These are phyloP conservation scores for Hypoxylon fragiforme DNA, from an alignment of 495 filamentous ascomycete genomes.

Conservation along the genomic window DNA sequence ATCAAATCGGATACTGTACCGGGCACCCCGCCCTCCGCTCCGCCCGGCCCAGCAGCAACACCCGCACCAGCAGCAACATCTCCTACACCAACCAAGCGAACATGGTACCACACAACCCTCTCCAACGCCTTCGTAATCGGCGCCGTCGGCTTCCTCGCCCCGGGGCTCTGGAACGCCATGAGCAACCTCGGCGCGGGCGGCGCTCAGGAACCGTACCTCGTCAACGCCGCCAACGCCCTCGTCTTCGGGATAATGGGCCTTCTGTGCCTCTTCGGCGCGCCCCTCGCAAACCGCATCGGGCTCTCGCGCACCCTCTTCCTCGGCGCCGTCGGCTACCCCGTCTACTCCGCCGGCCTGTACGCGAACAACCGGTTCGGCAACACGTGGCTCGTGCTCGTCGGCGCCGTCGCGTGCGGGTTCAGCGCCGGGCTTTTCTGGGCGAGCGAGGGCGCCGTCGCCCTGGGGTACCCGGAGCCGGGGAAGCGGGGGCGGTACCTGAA, in stretches of 20 bases:
- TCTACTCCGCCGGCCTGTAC: conserved; percentile 60
- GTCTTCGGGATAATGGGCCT: conserved; percentile 63
- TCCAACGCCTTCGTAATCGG: conserved; percentile 61
- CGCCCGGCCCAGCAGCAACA: too few relatives aligned
- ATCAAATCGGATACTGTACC: background rate
- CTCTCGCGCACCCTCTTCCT: conserved; percentile 57
- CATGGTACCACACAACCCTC: conserved; percentile 56
- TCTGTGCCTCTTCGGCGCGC: conserved; percentile 54
- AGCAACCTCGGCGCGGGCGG: conserved; percentile 61
- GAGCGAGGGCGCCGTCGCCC: conserved; percentile 59
- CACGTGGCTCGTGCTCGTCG: conserved; percentile 61
- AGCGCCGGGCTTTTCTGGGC: conserved; percentile 61
- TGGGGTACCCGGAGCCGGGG: conserved; percentile 58
- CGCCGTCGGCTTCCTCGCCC: conserved; percentile 59
- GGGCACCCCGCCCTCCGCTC: too few relatives aligned
- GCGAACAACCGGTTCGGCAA: conserved; percentile 61
- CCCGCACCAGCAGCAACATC: background rate
- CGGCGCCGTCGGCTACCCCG: conserved; percentile 59
- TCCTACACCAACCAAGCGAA: conserved; percentile 9
- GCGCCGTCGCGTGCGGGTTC: conserved; percentile 59
- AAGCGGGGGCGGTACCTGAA: conserved; percentile 58
- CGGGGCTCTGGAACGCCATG: conserved; percentile 63
- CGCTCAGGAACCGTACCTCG: conserved; percentile 57
- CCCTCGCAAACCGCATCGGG: conserved; percentile 57
- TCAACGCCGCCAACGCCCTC: conserved; percentile 62